Evolutionary conservation across 805 yeast genomes (phyloP).

Genomic region (Schwanniomyces occidentalis): DNA sequence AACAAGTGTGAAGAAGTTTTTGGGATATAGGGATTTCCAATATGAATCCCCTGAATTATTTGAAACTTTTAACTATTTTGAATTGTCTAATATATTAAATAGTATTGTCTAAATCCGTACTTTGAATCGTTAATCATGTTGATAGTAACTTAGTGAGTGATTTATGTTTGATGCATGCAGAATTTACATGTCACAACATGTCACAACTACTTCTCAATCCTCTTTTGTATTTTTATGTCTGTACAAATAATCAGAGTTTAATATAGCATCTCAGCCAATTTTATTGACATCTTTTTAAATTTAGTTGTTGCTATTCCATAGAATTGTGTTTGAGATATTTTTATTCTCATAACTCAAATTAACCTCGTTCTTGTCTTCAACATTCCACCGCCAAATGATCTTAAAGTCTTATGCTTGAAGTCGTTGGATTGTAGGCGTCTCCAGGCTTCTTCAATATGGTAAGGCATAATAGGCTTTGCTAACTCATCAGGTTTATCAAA

Average conservation of each 20-base stretch:
- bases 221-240: too few relatives aligned
- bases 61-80: constrained; percentile 7
- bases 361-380: constrained; percentile 53
- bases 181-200: too few relatives aligned
- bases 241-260: too few relatives aligned
- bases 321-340: too few relatives aligned
- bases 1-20: constrained; percentile 24
- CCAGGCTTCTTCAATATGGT: constrained; percentile 90
- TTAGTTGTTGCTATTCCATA: too few relatives aligned
- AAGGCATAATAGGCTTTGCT: constrained; percentile 72
- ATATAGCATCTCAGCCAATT: too few relatives aligned
- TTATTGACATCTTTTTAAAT: too few relatives aligned
- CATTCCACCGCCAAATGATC: constrained; percentile 73
- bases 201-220: too few relatives aligned
- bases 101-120: too few relatives aligned
- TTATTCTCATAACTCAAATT: constrained; percentile 30
- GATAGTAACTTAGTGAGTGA: too few relatives aligned
- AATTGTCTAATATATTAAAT: not conserved
- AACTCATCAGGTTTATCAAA: constrained; percentile 90
- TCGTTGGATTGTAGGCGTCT: constrained; percentile 64
- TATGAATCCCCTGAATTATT: constrained; percentile 14
- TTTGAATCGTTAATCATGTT: too few relatives aligned
- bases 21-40: constrained; percentile 39
- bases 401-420: constrained; percentile 59
- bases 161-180: too few relatives aligned